Evolutionary conservation across 352 stramenopile genomes (phyloP).

Genomic region (Pythium aquatile): DNA sequence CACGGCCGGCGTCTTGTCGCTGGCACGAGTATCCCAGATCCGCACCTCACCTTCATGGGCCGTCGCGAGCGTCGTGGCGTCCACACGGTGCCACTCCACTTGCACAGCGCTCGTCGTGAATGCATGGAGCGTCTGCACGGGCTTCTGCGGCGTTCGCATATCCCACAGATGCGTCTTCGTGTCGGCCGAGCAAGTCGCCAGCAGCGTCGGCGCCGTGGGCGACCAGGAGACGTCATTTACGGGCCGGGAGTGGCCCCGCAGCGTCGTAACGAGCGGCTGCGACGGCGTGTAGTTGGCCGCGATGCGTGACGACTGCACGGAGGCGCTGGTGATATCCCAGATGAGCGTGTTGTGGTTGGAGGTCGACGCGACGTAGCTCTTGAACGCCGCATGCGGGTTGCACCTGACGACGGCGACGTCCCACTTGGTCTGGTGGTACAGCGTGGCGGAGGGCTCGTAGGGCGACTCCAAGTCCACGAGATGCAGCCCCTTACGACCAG

Average conservation of each 20-base stretch:
- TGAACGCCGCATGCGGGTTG: slow-evolving; percentile 67
- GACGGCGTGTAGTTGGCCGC: slow-evolving; percentile 25
- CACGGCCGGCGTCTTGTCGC: slow-evolving; percentile 48
- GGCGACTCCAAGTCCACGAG: slow-evolving; percentile 71
- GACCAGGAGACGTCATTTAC: slow-evolving; percentile 82
- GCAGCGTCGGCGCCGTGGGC: slow-evolving; percentile 59
- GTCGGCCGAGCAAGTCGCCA: slow-evolving; percentile 80
- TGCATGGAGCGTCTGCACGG: slow-evolving; percentile 65
- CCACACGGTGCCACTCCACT: slow-evolving; percentile 77
- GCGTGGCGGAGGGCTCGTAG: slow-evolving; percentile 48
- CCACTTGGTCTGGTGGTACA: slow-evolving; percentile 81
- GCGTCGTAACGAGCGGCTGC: slow-evolving; percentile 66
- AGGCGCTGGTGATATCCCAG: slow-evolving; percentile 56
- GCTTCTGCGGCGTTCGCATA: slow-evolving; percentile 62
- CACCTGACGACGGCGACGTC: slow-evolving; percentile 80
- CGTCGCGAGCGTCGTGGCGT: slow-evolving; percentile 66
- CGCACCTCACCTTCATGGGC: slow-evolving; percentile 78
- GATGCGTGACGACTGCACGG: slow-evolving; percentile 17
- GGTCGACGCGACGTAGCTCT: slow-evolving; percentile 68
- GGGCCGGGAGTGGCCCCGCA: slow-evolving; percentile 68
- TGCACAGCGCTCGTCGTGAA: slow-evolving; percentile 69
- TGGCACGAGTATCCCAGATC: slow-evolving; percentile 70
- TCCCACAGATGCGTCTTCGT: slow-evolving; percentile 84
- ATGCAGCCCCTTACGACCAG: slow-evolving; percentile 65
- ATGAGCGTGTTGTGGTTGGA: slow-evolving; percentile 83